Evolutionary conservation across 345 rosid genomes (phyloP).

Genomic region (Theobroma cacao): DNA sequence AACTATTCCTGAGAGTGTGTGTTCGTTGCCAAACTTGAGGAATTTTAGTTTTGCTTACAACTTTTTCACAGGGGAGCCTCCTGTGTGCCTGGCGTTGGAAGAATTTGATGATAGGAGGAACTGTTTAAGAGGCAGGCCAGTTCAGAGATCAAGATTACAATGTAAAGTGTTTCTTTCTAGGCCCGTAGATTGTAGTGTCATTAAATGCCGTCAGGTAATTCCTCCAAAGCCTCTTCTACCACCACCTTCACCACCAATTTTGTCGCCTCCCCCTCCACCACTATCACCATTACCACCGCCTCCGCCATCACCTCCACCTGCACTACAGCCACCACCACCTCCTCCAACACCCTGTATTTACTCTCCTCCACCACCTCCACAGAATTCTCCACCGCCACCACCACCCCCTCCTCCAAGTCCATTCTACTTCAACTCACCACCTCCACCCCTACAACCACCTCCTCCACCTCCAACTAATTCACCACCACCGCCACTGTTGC

Average conservation of each 20-base stretch:
- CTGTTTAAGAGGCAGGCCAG: constrained; percentile 42
- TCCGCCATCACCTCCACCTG: constrained; percentile 10
- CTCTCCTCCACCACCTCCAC: constrained; percentile 15
- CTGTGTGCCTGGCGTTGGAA: constrained; percentile 36
- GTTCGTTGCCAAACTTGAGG: constrained; percentile 50
- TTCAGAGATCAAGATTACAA: constrained; percentile 57
- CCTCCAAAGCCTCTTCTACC: constrained; percentile 26
- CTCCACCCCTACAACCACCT: too few species aligned
- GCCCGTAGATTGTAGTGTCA: constrained; percentile 44
- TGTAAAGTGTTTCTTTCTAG: constrained; percentile 56
- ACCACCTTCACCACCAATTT: constrained; percentile 16
- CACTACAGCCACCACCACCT: constrained; percentile 13
- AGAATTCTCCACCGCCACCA: constrained; percentile 10
- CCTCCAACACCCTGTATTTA: background rate
- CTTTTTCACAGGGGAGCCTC: constrained; percentile 52
- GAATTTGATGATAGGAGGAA: constrained; percentile 42
- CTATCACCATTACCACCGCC: constrained; percentile 1
- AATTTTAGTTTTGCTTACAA: constrained; percentile 60
- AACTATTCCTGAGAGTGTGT: constrained; percentile 43
- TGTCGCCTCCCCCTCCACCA: constrained; percentile 11
- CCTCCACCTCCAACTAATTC: too few species aligned
- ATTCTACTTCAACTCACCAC: too few species aligned
- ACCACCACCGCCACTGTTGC: background rate
- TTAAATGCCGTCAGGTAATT: constrained; percentile 38
- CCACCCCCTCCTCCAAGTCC: constrained; percentile 26